These are phyloP conservation scores for Pyrus communis DNA, from an alignment of 306 rosid species.

Conservation along the genomic window DNA sequence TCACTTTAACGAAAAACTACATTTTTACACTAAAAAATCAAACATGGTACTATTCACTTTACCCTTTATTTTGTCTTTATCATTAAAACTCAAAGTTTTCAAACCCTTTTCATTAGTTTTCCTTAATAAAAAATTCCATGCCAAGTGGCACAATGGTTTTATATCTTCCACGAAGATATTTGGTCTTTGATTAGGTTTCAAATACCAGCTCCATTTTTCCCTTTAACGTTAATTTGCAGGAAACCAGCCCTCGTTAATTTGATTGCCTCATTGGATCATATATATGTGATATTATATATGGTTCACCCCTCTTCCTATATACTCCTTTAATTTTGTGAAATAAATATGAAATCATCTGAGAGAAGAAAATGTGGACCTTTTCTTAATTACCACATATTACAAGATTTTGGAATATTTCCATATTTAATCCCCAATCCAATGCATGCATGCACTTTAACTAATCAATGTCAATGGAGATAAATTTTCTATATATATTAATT, in stretches of 20 bases:
- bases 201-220: constrained; percentile 11
- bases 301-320: no score
- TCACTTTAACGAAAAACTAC: no score
- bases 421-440: neutral
- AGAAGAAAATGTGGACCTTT: neutral
- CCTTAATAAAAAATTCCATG: no score
- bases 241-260: neutral
- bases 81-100: no score
- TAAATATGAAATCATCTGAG: neutral
- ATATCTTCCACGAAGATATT: constrained; percentile 54
- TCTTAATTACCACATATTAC: neutral
- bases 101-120: no score
- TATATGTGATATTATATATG: neutral
- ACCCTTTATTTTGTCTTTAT: no score
- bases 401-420: neutral
- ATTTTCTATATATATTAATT: neutral
- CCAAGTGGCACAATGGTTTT: constrained; percentile 31
- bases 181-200: constrained; percentile 27
- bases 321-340: no score
- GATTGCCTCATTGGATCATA: neutral
- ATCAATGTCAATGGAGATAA: neutral
- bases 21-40: no score
- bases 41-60: no score
- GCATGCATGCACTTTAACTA: neutral
- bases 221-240: neutral